Base-by-base conservation (phyloP, 768 basidiomycete species). In the Epithele typhae region DNA sequence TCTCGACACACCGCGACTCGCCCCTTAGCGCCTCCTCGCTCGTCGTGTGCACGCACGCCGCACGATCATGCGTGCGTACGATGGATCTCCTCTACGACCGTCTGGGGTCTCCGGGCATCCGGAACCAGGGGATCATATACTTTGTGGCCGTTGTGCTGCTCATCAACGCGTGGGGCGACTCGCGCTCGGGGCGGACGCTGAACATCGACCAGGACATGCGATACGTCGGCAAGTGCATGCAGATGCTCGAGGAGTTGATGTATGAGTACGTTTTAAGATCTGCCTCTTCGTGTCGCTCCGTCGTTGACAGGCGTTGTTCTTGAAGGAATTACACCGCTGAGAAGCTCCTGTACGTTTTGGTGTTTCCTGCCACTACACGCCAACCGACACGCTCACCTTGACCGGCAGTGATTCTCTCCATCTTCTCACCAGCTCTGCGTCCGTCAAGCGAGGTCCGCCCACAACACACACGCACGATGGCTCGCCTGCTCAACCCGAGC, bases 41-140 rank as follows among this genome's bases (percentile, higher is more conserved):
- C 25, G 85, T 86, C 0, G 90, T 92, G 45, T 91, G 88, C 60
- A 80, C 83, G 17, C 91, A 92, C 50, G 81, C 90, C 1, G 86
- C 90, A 2, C 72, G 87, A 5, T 88, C 86, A 0, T 82, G 77
- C 48, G 77, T 77, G 36, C 85, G 83, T 59, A 74, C 92, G 24
- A 63, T 86, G n/a, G 86, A 89, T 54, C 66, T 77, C 5, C 17
- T 37, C 17, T 37, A 37, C 12, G 19, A 19, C 17, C 37, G 37
- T 10, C 19, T 19, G 15, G 37, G 37, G 5, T 11, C 37, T 1
- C 17, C 19, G 5, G n/a, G 8, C 5, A 11, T 18, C 18, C 17
- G 19, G 37, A 37, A 19, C 18, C 11, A n/a, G 17, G 37, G 8
- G 3, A 37, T 37, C 17, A 18, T 4, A n/a, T 37, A 30, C 27